phyloP scores from a whole-genome alignment of 495 filamentous ascomycete genomes.

The Penicillium verhagenii region DNA sequence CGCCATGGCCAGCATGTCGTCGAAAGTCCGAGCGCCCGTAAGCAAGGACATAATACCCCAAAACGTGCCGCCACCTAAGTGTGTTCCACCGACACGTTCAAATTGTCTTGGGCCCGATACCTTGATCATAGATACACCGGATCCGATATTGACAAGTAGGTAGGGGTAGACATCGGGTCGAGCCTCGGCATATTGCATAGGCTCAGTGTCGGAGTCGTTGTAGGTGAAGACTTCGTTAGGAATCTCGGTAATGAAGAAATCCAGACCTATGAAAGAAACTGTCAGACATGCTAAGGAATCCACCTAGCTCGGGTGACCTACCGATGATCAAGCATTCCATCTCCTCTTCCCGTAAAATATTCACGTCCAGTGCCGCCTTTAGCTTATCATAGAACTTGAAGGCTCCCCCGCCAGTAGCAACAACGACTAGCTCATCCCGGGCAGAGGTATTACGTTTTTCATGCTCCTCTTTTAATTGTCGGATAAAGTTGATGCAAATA shows the following conservation, averaged over 20 bases:
- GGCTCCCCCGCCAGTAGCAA: slow-evolving; percentile 92
- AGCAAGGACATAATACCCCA: slow-evolving; percentile 92
- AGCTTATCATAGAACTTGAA: slow-evolving; percentile 95
- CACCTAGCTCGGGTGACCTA: slow-evolving; percentile 24
- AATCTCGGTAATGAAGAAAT: slow-evolving; percentile 98
- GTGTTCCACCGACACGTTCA: slow-evolving; percentile 89
- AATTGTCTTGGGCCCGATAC: slow-evolving; percentile 84
- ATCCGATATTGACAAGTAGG: slow-evolving; percentile 97
- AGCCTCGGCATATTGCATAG: slow-evolving; percentile 78
- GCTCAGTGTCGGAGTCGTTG: slow-evolving; percentile 77
- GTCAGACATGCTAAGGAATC: slow-evolving; percentile 2
- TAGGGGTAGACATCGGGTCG: slow-evolving; percentile 86
- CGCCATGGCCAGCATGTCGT: slow-evolving; percentile 95
- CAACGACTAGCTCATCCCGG: slow-evolving; percentile 71
- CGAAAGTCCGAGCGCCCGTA: slow-evolving; percentile 86
- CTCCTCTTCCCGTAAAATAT: slow-evolving; percentile 91
- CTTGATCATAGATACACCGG: slow-evolving; percentile 97
- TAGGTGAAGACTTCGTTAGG: slow-evolving; percentile 96
- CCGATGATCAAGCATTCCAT: slow-evolving; percentile 98
- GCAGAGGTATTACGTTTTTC: slow-evolving; percentile 65
- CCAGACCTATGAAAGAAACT: slow-evolving; percentile 61
- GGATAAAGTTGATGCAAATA: slow-evolving; percentile 87
- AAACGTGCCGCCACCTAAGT: slow-evolving; percentile 90
- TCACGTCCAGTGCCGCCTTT: slow-evolving; percentile 72
- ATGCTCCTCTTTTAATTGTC: slow-evolving; percentile 75